phyloP scores from a whole-genome alignment of 2,329 filamentous ascomycete genomes.

The Pochonia chlamydosporia region DNA sequence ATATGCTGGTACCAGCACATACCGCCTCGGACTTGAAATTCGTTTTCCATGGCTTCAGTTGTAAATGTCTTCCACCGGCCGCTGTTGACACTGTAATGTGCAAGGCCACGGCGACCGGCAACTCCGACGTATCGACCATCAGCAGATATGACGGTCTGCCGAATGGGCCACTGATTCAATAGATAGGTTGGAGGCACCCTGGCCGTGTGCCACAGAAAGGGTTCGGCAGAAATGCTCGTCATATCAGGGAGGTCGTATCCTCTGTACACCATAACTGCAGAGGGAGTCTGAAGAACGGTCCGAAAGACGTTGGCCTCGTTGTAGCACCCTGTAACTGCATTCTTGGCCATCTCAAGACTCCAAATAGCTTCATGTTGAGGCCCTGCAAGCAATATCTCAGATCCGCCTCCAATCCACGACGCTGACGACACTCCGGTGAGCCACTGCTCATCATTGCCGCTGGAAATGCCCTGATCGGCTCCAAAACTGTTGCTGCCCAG shows the following conservation, averaged over 20 bases:
- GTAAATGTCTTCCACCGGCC: conserved; percentile 94
- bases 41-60: conserved; percentile 74
- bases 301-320: conserved; percentile 85
- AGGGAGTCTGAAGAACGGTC: conserved; percentile 82
- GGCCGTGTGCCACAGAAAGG: conserved; percentile 90
- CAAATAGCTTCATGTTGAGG: conserved; percentile 73
- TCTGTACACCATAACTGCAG: conserved; percentile 84
- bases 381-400: conserved; percentile 72
- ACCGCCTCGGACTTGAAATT: conserved; percentile 86
- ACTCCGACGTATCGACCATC: conserved; percentile 93
- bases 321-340: conserved; percentile 87
- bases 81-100: conserved; percentile 92
- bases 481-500: conserved; percentile 78
- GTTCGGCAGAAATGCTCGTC: conserved; percentile 85
- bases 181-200: conserved; percentile 82
- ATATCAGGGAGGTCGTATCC: conserved; percentile 89
- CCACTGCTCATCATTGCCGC: conserved; percentile 73
- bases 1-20: conserved; percentile 99
- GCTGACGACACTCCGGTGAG: conserved; percentile 72
- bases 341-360: conserved; percentile 87
- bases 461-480: conserved; percentile 57
- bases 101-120: conserved; percentile 86
- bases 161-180: conserved; percentile 88
- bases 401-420: conserved; percentile 82
- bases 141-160: conserved; percentile 77